Evolutionary conservation across 2,329 filamentous ascomycete genomes (phyloP).

Genomic region (Calonectria hawksworthii): DNA sequence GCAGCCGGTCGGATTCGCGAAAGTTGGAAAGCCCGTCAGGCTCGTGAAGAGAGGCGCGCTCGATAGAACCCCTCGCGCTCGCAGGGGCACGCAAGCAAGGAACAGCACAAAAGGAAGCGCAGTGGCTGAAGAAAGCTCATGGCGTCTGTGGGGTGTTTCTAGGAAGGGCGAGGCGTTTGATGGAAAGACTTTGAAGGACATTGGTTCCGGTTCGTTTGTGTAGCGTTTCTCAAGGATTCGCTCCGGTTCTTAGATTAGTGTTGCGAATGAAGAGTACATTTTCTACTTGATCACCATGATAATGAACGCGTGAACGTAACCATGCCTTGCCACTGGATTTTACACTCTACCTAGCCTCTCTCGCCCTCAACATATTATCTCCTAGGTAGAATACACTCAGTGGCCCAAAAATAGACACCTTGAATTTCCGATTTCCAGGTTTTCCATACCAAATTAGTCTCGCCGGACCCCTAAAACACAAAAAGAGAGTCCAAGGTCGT

Average conservation of each 20-base stretch:
- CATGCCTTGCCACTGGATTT: slow-evolving; percentile 6
- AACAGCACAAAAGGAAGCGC: neutral
- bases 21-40: slow-evolving; percentile 80
- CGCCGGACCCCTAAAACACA: slow-evolving; percentile 35
- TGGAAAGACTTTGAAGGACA: slow-evolving; percentile 23
- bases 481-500: neutral
- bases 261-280: neutral
- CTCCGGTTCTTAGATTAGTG: neutral
- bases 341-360: slow-evolving; percentile 18
- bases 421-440: slow-evolving; percentile 41
- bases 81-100: neutral
- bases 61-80: slow-evolving; percentile 12
- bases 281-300: neutral
- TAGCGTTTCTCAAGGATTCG: slow-evolving; percentile 6
- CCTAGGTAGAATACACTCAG: slow-evolving; percentile 39
- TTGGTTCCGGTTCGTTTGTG: slow-evolving; percentile 1
- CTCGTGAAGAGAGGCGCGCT: slow-evolving; percentile 43
- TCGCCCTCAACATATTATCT: slow-evolving; percentile 37
- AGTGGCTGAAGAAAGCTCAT: slow-evolving; percentile 3
- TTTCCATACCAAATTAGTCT: slow-evolving; percentile 39
- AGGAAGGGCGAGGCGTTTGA: slow-evolving; percentile 41
- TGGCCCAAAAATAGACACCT: slow-evolving; percentile 39
- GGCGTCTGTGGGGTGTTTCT: slow-evolving; percentile 36
- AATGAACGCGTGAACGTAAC: neutral
- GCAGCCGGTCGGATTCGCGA: slow-evolving; percentile 80